Evolutionary conservation across 805 yeast species (phyloP).

Genomic region (Schizosaccharomyces pombe): DNA sequence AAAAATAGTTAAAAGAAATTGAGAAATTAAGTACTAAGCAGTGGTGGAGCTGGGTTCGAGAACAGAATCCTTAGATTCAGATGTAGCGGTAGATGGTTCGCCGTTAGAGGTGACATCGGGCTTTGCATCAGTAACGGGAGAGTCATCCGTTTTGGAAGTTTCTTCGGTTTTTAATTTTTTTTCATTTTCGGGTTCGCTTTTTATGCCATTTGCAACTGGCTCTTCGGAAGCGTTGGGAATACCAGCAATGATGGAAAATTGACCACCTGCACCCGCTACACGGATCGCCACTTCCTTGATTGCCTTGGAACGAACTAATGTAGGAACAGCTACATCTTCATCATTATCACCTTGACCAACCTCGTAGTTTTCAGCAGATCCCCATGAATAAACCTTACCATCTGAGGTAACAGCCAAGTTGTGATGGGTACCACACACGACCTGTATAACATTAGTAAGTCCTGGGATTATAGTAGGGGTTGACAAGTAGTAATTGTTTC

Average conservation of each 20-base stretch:
- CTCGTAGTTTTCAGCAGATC: slow-evolving; percentile 91
- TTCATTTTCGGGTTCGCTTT: background rate
- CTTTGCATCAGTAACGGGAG: too few relatives aligned
- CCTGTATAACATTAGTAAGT: slow-evolving; percentile 31
- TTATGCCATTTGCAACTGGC: background rate
- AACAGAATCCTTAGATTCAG: background rate
- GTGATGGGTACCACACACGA: slow-evolving; percentile 83
- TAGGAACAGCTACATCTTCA: slow-evolving; percentile 72
- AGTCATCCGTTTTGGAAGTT: background rate
- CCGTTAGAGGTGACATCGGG: too few relatives aligned
- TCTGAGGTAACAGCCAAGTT: slow-evolving; percentile 59
- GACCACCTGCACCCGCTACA: slow-evolving; percentile 84
- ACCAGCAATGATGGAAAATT: slow-evolving; percentile 79
- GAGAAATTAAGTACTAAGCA: background rate
- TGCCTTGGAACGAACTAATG: slow-evolving; percentile 82
- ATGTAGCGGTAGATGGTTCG: background rate
- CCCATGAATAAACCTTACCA: slow-evolving; percentile 87
- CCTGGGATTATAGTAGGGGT: slow-evolving; percentile 37
- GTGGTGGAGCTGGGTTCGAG: background rate
- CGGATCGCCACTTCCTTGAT: slow-evolving; percentile 54
- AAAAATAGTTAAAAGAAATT: too few relatives aligned
- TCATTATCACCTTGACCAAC: slow-evolving; percentile 76
- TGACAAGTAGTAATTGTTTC: slow-evolving; percentile 58
- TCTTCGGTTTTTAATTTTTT: background rate
- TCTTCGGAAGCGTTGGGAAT: slow-evolving; percentile 11